These are phyloP conservation scores for Aspergillus persii DNA, from an alignment of 2,329 filamentous ascomycete species.

Conservation along the genomic window DNA sequence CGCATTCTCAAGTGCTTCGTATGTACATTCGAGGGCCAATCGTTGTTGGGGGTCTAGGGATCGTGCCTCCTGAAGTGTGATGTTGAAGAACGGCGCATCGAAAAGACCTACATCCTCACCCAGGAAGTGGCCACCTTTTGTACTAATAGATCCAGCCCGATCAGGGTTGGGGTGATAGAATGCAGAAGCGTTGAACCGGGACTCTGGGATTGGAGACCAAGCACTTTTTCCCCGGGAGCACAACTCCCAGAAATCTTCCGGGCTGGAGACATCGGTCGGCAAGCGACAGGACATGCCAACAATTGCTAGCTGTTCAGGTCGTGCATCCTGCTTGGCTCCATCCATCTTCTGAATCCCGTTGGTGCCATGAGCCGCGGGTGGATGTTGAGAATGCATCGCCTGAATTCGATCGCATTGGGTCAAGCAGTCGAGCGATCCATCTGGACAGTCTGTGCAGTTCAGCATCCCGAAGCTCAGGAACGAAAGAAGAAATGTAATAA, in stretches of 20 bases:
- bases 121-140: conserved; percentile 20
- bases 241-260: conserved; percentile 12
- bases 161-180: conserved; percentile 8
- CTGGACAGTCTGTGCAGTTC: background rate
- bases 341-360: background rate
- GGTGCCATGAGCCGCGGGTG: background rate
- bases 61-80: conserved; percentile 17
- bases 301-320: conserved; percentile 3
- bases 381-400: background rate
- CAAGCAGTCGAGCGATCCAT: background rate
- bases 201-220: background rate
- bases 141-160: background rate
- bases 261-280: conserved; percentile 5
- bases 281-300: conserved; percentile 13
- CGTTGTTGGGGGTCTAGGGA: conserved; percentile 22
- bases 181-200: conserved; percentile 3
- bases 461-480: background rate
- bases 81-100: conserved; percentile 31
- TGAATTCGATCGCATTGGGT: background rate
- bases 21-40: conserved; percentile 22
- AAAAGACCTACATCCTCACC: conserved; percentile 22
- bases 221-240: background rate
- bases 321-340: background rate
- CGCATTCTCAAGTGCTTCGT: conserved; percentile 24
- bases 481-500: background rate